phyloP scores from a whole-genome alignment of 345 rosid species.

The Cardamine chenopodiifolia region DNA sequence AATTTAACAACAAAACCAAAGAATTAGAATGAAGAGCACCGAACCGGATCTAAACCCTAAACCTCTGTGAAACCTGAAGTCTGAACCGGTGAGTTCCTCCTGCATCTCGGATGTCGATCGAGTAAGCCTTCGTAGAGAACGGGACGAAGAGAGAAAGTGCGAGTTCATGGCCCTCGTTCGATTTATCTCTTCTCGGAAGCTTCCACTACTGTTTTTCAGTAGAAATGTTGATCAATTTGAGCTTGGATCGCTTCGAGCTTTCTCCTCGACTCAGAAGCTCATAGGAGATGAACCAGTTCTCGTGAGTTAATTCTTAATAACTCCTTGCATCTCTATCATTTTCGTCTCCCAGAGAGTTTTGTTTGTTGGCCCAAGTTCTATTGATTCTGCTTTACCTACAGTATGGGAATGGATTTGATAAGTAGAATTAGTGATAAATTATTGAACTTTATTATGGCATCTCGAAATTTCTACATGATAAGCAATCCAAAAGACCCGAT shows the following conservation, averaged over 20 bases:
- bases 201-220: not conserved
- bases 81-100: conserved; percentile 24
- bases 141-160: not conserved
- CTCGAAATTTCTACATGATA: not conserved
- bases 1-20: not conserved
- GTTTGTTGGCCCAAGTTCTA: not conserved
- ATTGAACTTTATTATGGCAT: not conserved
- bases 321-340: not conserved
- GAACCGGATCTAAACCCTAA: conserved; percentile 42
- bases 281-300: conserved; percentile 73
- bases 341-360: not conserved
- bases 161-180: conserved; percentile 35
- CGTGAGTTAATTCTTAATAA: conserved; percentile 45
- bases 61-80: conserved; percentile 35
- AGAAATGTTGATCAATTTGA: conserved; percentile 43
- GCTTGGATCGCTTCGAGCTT: conserved; percentile 45
- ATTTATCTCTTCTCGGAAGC: conserved; percentile 20
- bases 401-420: not conserved
- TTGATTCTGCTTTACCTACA: not conserved
- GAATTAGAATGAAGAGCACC: not conserved
- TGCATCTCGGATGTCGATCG: not conserved
- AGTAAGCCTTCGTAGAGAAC: not conserved
- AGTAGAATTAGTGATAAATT: not conserved
- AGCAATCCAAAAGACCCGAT: not conserved
- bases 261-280: conserved; percentile 62